Percentiles rank a stretch among this genome's conserved stretches.
Conservation (phyloP, 1,284 basidiomycete species). For the Lignosus rhinocerotis region DNA sequence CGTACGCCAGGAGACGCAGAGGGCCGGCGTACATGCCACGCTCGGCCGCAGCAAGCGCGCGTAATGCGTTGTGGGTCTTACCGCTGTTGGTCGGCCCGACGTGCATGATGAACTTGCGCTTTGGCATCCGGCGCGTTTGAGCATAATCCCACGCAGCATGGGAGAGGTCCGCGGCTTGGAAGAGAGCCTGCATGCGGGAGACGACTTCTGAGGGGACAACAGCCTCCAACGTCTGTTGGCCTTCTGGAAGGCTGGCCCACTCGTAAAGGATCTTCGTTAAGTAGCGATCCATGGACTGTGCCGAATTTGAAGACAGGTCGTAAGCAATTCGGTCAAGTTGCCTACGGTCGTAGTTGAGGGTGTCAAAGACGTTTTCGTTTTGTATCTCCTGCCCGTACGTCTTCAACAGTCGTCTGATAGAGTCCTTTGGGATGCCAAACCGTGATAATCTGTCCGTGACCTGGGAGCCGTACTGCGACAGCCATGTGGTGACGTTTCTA, state of each 20-base stretch:
- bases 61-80: slow-evolving; percentile 92
- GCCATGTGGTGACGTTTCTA: slow-evolving; percentile 33
- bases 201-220: slow-evolving; percentile 35
- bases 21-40: slow-evolving; percentile 90
- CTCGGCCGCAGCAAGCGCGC: slow-evolving; percentile 77
- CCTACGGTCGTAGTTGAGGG: slow-evolving; percentile 39
- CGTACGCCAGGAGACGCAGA: slow-evolving; percentile 89
- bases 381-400: slow-evolving; percentile 38
- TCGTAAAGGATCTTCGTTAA: slow-evolving; percentile 46
- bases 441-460: slow-evolving; percentile 34
- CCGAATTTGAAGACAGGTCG: slow-evolving; percentile 25
- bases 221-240: slow-evolving; percentile 26
- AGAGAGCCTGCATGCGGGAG: slow-evolving; percentile 40
- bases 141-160: slow-evolving; percentile 43
- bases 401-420: slow-evolving; percentile 38
- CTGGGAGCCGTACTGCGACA: not conserved
- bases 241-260: slow-evolving; percentile 46
- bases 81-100: slow-evolving; percentile 98
- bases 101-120: slow-evolving; percentile 88
- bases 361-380: slow-evolving; percentile 35
- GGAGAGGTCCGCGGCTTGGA: slow-evolving; percentile 40
- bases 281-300: slow-evolving; percentile 34
- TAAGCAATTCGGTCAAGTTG: slow-evolving; percentile 30
- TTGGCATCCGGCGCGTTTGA: slow-evolving; percentile 39
- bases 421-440: slow-evolving; percentile 43